These are phyloP conservation scores for Noccaea bulbosa DNA, from an alignment of 345 rosid species.

Conservation along the genomic window DNA sequence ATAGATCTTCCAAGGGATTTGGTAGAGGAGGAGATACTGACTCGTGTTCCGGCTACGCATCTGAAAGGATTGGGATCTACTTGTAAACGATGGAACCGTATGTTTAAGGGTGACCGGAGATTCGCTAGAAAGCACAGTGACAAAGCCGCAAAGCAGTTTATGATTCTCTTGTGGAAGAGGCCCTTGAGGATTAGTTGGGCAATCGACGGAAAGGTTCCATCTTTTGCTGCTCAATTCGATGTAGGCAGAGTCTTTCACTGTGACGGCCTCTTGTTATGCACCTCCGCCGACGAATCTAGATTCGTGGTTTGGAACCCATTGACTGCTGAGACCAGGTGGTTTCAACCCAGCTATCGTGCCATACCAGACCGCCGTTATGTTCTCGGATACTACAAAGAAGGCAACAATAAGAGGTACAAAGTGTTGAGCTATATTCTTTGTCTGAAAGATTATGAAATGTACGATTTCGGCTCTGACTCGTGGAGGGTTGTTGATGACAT, in stretches of 20 bases:
- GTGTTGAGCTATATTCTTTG: neutral
- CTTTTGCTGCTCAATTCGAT: neutral
- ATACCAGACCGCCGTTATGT: neutral
- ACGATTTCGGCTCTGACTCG: neutral
- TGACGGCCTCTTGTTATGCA: constrained; percentile 13
- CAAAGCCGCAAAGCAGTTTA: neutral
- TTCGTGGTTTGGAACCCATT: constrained; percentile 13
- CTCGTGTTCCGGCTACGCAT: neutral
- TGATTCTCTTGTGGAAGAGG: neutral
- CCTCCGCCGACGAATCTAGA: neutral
- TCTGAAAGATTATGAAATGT: neutral
- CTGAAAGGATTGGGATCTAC: neutral
- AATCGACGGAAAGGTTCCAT: neutral
- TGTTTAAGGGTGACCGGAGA: neutral
- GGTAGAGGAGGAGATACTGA: no score
- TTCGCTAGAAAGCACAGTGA: neutral
- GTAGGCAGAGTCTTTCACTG: neutral
- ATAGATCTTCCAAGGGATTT: no score
- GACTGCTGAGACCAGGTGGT: constrained; percentile 7
- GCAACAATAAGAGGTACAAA: neutral
- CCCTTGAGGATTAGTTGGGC: neutral
- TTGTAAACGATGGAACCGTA: neutral
- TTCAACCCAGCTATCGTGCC: neutral
- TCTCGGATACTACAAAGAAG: neutral
- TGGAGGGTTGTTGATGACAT: constrained; percentile 14